Evolutionary conservation across 2,329 filamentous ascomycete species (phyloP).

Genomic region (Metarhizium brunneum): DNA sequence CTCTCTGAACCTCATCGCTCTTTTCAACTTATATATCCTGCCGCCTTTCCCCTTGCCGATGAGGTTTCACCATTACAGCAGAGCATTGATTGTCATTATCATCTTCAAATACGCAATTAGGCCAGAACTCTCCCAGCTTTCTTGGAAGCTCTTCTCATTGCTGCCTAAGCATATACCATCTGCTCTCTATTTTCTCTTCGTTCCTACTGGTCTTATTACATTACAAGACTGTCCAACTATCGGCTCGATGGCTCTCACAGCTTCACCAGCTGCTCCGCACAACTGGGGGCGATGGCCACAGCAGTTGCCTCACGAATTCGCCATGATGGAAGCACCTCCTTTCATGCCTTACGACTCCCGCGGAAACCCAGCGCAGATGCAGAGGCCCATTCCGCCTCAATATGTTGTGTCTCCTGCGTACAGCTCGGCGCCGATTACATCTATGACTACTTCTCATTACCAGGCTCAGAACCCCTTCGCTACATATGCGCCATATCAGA

Average conservation of each 20-base stretch:
- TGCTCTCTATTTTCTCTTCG: neutral
- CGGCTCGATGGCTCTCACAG: conserved; percentile 36
- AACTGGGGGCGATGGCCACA: conserved; percentile 48
- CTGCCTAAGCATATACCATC: neutral
- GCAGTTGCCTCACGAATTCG: conserved; percentile 38
- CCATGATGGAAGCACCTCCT: conserved; percentile 36
- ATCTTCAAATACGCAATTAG: neutral
- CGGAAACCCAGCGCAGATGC: conserved; percentile 26
- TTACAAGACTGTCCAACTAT: conserved; percentile 13
- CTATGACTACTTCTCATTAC: conserved; percentile 33
- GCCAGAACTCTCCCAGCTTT: neutral
- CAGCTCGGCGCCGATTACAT: conserved; percentile 31
- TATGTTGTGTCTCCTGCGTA: conserved; percentile 38
- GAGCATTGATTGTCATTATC: neutral
- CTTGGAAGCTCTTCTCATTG: neutral
- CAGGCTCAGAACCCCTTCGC: conserved; percentile 30
- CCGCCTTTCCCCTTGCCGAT: neutral
- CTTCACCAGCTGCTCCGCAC: conserved; percentile 32
- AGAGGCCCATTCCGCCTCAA: conserved; percentile 35
- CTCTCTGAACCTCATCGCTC: neutral
- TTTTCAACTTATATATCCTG: conserved; percentile 5
- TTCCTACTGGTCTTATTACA: neutral
- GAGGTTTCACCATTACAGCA: neutral
- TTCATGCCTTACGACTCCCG: conserved; percentile 42
- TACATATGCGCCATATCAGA: conserved; percentile 33